Percentiles rank a stretch among this genome's conserved stretches.
Evolutionary conservation across 768 basidiomycete species (phyloP).

Genomic region (Phaffia australis): DNA sequence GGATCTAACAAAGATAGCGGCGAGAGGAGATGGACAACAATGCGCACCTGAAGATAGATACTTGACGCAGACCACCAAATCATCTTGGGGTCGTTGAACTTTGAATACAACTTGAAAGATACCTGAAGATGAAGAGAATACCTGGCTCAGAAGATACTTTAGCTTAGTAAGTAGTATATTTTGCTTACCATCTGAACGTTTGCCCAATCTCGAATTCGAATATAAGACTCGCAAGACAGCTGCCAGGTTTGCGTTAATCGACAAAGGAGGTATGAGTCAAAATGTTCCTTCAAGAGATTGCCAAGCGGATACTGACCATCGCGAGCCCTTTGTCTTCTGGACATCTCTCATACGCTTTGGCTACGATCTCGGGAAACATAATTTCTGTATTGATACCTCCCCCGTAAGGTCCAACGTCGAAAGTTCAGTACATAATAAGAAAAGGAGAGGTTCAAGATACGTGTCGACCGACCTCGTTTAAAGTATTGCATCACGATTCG

Average conservation of each 20-base stretch:
- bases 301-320: too few relatives aligned
- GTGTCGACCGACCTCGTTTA: constrained; percentile 8
- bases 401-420: too few relatives aligned
- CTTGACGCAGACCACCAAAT: constrained; percentile 74
- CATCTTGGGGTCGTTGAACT: constrained; percentile 70
- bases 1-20: constrained; percentile 5
- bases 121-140: constrained; percentile 44
- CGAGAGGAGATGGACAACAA: neutral
- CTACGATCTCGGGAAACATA: too few relatives aligned
- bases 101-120: constrained; percentile 69
- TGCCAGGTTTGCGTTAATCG: too few relatives aligned
- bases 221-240: constrained; percentile 3
- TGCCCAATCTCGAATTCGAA: constrained; percentile 12
- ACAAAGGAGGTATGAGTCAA: too few relatives aligned
- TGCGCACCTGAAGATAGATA: constrained; percentile 52
- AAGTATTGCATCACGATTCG: constrained; percentile 15
- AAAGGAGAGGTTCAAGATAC: neutral
- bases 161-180: neutral
- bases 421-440: neutral
- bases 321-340: too few relatives aligned
- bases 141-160: neutral
- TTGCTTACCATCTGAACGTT: constrained; percentile 18
- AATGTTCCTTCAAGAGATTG: too few relatives aligned
- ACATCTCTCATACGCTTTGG: too few relatives aligned
- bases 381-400: too few relatives aligned